Evolutionary conservation across 192 early-diverging fungal genomes (phyloP).

Genomic region (Phycomyces blakesleeanus): DNA sequence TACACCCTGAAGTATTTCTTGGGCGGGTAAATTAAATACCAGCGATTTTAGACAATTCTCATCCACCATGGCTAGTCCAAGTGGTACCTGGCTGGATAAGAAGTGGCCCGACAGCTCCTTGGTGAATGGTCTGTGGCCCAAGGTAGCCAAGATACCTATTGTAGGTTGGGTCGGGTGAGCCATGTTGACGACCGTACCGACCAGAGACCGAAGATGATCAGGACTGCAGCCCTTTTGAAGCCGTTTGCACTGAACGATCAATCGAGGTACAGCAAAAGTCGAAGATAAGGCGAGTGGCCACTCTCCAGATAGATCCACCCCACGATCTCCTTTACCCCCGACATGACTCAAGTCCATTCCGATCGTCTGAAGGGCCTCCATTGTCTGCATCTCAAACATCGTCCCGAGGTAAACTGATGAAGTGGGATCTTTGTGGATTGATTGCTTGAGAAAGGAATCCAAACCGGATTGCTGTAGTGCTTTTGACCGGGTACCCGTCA

Average conservation of each 20-base stretch:
- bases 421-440: not conserved
- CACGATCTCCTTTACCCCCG: conserved; percentile 20
- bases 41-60: conserved; percentile 15
- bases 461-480: too few relatives aligned
- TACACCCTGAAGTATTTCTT: conserved; percentile 9
- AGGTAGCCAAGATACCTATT: conserved; percentile 16
- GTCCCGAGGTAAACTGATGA: conserved; percentile 19
- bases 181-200: conserved; percentile 6
- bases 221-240: conserved; percentile 19
- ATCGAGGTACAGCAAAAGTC: not conserved
- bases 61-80: conserved; percentile 19
- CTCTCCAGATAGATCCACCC: conserved; percentile 20
- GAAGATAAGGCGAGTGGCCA: conserved; percentile 2
- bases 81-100: conserved; percentile 10
- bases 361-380: not conserved
- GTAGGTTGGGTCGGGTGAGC: not conserved
- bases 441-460: not conserved
- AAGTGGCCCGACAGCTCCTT: conserved; percentile 10
- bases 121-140: conserved; percentile 8
- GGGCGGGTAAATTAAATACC: conserved; percentile 18
- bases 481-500: too few relatives aligned
- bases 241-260: conserved; percentile 24
- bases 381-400: conserved; percentile 18
- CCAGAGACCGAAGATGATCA: conserved; percentile 16
- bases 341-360: conserved; percentile 17